These are phyloP conservation scores for Kodamaea neixiangensis DNA, from an alignment of 805 yeast genomes.

Conservation along the genomic window DNA sequence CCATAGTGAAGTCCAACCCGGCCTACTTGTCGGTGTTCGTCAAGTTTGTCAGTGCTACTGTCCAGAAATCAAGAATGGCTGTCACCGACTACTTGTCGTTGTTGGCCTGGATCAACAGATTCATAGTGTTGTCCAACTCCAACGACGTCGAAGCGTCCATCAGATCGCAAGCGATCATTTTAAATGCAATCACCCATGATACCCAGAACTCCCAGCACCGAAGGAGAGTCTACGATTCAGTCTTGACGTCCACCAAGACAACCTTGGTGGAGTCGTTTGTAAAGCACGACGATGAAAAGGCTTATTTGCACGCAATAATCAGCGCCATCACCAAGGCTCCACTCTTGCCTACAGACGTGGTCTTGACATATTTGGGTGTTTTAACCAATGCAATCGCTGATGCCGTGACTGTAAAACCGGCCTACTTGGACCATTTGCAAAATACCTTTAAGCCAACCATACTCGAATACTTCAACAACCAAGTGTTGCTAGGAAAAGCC, in stretches of 20 bases:
- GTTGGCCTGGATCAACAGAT: conserved; percentile 56
- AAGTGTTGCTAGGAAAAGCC: conserved; percentile 47
- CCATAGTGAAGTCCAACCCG: conserved; percentile 33
- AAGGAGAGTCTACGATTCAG: conserved; percentile 29
- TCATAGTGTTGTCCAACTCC: conserved; percentile 12
- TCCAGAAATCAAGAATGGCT: conserved; percentile 45
- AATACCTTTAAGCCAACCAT: conserved; percentile 13
- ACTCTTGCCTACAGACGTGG: conserved; percentile 7
- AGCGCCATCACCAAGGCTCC: conserved; percentile 9
- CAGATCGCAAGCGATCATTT: conserved; percentile 36
- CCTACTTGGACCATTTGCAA: conserved; percentile 18
- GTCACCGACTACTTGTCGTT: conserved; percentile 57
- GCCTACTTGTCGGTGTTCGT: conserved; percentile 36
- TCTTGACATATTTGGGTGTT: conserved; percentile 26
- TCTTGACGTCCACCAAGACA: conserved; percentile 31
- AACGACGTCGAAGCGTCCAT: conserved; percentile 25
- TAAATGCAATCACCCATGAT: conserved; percentile 25
- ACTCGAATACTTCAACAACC: conserved; percentile 32
- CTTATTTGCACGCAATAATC: conserved; percentile 2
- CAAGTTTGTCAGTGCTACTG: conserved; percentile 38
- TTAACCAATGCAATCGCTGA: conserved; percentile 24
- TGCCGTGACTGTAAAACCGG: conserved; percentile 27
- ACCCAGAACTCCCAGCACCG: conserved; percentile 14
- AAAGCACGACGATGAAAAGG: conserved; percentile 3
- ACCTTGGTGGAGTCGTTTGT: conserved; percentile 17